Evolutionary conservation across 2,329 filamentous ascomycete species (phyloP), one percentile per base, ranked within the genome.

Genomic region (Claviceps citrina): DNA sequence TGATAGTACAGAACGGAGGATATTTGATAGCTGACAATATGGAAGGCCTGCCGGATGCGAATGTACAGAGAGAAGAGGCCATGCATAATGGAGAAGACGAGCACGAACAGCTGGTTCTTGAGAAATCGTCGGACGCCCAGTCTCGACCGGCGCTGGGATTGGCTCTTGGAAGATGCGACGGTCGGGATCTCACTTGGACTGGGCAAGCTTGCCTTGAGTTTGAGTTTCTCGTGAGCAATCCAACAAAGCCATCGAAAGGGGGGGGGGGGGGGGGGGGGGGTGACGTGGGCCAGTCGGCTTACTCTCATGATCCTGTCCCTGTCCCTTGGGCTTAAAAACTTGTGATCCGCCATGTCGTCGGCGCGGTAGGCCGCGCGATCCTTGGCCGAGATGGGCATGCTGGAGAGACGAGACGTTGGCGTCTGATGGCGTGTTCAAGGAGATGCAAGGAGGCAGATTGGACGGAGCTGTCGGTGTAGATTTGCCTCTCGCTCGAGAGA

Each of bases 1-100:
- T 98, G 93, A 64, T 98, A 91, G 59, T 89, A 87, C 40, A 93
- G 68, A 45, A 96, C 73, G 8, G 84, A 83, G 39, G 85, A 74
- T 47, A 89, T 65, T 44, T 83, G 78, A 57, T 91, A 82, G 49
- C 77, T 68, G 37, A 93, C 70, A 7, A 80, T 74, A 57, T 89
- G 81, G 63, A 85, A 91, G 41, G 77, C 75, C 55, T 85, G 78
- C 43, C 87, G 78, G 43, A 84, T 62, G 46, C 86, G 81, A 49
- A 95, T 80, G 58, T 91, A 93, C 47, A 96, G 66, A 6, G 84
- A 89, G 63, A 94, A 96, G 49, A 94, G 57, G 46, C 81, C 71
- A 54, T 94, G 85, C 48, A 89, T 67, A 42, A 83, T 52, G 44
- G 72, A 69, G 59, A 81, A 86, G 44, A 84, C 57, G 31, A 84